phyloP scores from a whole-genome alignment of 192 early-diverging fungal species.

The Coemansia sp. region DNA sequence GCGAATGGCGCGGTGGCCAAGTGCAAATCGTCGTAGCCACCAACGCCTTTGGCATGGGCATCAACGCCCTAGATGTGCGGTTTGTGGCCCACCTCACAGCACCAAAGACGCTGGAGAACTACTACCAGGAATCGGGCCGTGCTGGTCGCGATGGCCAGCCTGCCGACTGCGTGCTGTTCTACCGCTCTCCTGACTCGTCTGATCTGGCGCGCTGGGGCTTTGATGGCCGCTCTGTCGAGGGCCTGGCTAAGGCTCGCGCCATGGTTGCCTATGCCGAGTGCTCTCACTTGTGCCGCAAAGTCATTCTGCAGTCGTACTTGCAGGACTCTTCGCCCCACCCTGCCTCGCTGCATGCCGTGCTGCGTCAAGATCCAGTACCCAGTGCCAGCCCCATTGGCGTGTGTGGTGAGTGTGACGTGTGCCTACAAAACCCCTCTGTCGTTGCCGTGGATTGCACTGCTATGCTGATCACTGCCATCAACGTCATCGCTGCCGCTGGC shows the following conservation, averaged over 20 bases:
- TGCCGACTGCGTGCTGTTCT: slow-evolving; percentile 71
- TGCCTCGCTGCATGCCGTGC: slow-evolving; percentile 9
- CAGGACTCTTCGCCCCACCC: slow-evolving; percentile 17
- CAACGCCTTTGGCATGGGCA: slow-evolving; percentile 60
- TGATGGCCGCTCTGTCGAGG: slow-evolving; percentile 57
- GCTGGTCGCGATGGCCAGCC: slow-evolving; percentile 71
- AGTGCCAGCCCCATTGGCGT: slow-evolving; percentile 27
- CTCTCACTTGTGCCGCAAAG: slow-evolving; percentile 62
- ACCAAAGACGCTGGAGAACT: slow-evolving; percentile 59
- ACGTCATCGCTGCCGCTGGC: slow-evolving; percentile 24
- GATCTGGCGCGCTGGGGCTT: slow-evolving; percentile 63
- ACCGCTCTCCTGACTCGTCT: slow-evolving; percentile 66
- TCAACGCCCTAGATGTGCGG: slow-evolving; percentile 55
- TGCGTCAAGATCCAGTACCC: background rate
- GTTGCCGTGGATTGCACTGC: slow-evolving; percentile 56
- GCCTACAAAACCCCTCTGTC: slow-evolving; percentile 10
- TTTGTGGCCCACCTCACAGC: slow-evolving; percentile 57
- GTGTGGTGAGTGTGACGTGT: slow-evolving; percentile 49
- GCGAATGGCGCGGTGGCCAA: slow-evolving; percentile 38
- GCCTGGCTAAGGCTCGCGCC: slow-evolving; percentile 60
- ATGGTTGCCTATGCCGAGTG: slow-evolving; percentile 70
- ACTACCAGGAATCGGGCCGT: slow-evolving; percentile 77
- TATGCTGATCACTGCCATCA: slow-evolving; percentile 28
- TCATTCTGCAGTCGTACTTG: slow-evolving; percentile 63
- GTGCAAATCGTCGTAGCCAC: slow-evolving; percentile 56